Base-by-base conservation (phyloP, 2,329 filamentous ascomycete species). In the Penicillium brasilianum region DNA sequence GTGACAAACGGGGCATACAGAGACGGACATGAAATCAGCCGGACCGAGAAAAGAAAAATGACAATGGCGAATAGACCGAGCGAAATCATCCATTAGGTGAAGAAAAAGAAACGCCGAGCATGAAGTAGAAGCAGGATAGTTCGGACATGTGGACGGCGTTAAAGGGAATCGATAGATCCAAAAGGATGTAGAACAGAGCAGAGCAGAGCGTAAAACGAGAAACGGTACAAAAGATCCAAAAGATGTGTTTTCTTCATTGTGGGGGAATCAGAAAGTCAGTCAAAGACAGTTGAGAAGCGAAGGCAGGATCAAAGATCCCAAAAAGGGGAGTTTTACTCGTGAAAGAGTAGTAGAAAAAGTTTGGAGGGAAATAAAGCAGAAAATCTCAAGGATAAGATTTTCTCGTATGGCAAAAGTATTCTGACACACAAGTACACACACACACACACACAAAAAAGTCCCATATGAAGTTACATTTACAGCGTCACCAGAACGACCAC, bases 401-500 rank as follows among this genome's bases (percentile, higher is more conserved):
- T 48, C 44, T 48, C 30, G 44, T 48, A 48, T 48, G 44, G 44
- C 25, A 48, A 28, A 28, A 16, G 13, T 48, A 30, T 48, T 48
- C 44, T 28, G 28, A 55, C 22, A 54, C 14, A 55, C 36, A 48
- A 36, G 20, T n/a, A 58, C 34, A 53, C 53, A 48, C 10, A 59
- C 39, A 44, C 60, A 54, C 43, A 65, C 25, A 28, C 48, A 65
- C n/a, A n/a, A n/a, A n/a, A n/a, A 51, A 39, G 37, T 28, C 36
- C 39, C n/a, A 48, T 28, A 58, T 53, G 44, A 58, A 28, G 39
- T 9, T 58, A 64, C 46, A 58, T 71, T 77, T 73, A 82, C 71
- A 82, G 67, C 53, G 77, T 73, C 63, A 82, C 76, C 66, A 82
- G 68, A 55, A 76, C 80, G 49, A 81, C 75, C 25, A 82, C 70